Base-by-base conservation (phyloP, 768 basidiomycete species). In the Phaffia australis region DNA sequence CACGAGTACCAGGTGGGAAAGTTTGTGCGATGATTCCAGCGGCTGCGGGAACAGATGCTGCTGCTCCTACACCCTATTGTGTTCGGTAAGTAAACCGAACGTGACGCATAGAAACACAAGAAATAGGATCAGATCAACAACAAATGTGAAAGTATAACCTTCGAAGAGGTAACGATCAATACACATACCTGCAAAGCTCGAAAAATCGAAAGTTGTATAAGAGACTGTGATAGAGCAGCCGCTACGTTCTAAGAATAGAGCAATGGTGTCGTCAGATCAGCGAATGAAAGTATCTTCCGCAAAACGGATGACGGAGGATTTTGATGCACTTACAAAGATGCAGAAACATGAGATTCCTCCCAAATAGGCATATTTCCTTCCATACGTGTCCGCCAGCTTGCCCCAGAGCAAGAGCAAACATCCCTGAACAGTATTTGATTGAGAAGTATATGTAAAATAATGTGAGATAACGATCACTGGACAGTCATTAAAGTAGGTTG, bases 11-110 rank as follows among this genome's bases (percentile, higher is more conserved):
- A 0, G 81, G 80, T 3, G 86, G 85, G 74, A 93, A 94, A 0
- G 84, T 78, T 56, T 86, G 81, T 0, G 91, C 90, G 46, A 94
- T 80, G 65, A 89, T 91, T 0, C 91, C 90, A 1, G 91, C 72
- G 2, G 74, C 74, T 25, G 71, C 69, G 6, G 75, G 74, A 16
- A 71, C 70, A 30, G 66, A 61, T 14, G 60, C 60, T 25, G 66
- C 66, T 35, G 60, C 66, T 19, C 60, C 66, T 2, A 60, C 61
- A 19, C 66, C 64, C 52, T 63, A 11, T 42, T 4, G 35, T 4
- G 4, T 42, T 42, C 35, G 11, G 4, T 11, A 42, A 42, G 11
- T n/a, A 42, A 42, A 5, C 35, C 35, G 11, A 11, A 11, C 11
- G 35, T 42, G n/a, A n/a, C n/a, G 60, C n/a, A 7, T 19, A 50